Evolutionary conservation across 78 protist species (phyloP).

Genomic region (Pigoraptor vietnamica): DNA sequence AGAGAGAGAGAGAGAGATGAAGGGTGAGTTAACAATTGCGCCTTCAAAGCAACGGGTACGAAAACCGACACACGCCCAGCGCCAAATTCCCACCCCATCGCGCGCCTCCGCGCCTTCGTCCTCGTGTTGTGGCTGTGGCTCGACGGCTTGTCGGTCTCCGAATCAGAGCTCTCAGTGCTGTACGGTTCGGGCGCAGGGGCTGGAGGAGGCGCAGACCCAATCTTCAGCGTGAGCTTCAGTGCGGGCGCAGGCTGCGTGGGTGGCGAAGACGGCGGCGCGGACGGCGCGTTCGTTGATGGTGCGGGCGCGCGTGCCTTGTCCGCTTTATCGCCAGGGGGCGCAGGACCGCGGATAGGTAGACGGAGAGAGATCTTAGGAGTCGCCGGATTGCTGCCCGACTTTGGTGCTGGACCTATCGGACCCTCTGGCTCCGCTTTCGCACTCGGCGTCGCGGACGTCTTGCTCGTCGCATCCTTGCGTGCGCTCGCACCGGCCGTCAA

Average conservation of each 20-base stretch:
- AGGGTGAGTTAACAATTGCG: no score
- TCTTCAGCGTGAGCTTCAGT: background rate
- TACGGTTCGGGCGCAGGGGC: background rate
- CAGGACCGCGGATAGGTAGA: background rate
- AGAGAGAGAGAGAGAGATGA: no score
- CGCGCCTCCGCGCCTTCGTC: background rate
- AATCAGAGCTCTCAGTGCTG: background rate
- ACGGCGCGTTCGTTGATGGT: background rate
- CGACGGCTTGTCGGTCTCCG: background rate
- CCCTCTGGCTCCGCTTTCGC: background rate
- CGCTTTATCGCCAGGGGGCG: background rate
- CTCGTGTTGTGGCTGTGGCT: background rate
- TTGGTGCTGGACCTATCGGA: background rate
- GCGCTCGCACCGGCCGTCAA: no score
- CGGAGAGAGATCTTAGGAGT: background rate
- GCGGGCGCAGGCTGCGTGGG: background rate
- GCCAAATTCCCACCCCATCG: no score
- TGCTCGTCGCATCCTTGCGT: background rate
- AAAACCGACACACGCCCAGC: no score
- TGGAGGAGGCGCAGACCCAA: background rate
- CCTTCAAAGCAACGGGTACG: no score
- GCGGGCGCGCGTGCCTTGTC: background rate
- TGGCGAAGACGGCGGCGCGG: background rate
- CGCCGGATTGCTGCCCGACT: background rate
- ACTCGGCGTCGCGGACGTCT: background rate